A percentile compares a stretch with the other conserved stretches of the same genome.
These are phyloP conservation scores for Aspergillus sp. DNA, from an alignment of 2,329 filamentous ascomycete species.

Conservation along the genomic window DNA sequence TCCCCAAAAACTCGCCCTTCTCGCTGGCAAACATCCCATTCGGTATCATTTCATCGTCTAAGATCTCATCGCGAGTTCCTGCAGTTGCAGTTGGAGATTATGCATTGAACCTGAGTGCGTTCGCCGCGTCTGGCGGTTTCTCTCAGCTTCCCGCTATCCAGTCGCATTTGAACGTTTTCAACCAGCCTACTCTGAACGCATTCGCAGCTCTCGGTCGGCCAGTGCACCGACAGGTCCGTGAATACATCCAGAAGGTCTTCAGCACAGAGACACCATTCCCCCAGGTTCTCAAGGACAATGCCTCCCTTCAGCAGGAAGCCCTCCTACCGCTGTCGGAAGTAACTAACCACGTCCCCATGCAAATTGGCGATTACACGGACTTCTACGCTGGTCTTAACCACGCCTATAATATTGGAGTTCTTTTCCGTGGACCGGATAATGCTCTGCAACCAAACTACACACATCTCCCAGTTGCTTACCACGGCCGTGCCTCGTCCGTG, in stretches of 20 bases:
- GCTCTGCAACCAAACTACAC: slow-evolving; percentile 80
- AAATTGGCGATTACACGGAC: slow-evolving; percentile 80
- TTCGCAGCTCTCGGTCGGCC: slow-evolving; percentile 72
- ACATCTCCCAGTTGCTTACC: slow-evolving; percentile 78
- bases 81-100: slow-evolving; percentile 72
- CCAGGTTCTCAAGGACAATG: slow-evolving; percentile 63
- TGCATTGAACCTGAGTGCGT: slow-evolving; percentile 67
- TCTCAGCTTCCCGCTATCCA: slow-evolving; percentile 56
- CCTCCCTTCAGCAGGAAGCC: slow-evolving; percentile 54
- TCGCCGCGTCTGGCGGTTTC: slow-evolving; percentile 62
- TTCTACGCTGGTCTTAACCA: slow-evolving; percentile 82
- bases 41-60: slow-evolving; percentile 70
- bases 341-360: slow-evolving; percentile 70
- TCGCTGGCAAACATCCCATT: slow-evolving; percentile 81
- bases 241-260: slow-evolving; percentile 68
- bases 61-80: slow-evolving; percentile 57
- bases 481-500: slow-evolving; percentile 73
- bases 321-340: slow-evolving; percentile 61
- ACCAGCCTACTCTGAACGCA: slow-evolving; percentile 65
- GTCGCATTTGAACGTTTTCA: slow-evolving; percentile 62
- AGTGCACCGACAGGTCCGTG: slow-evolving; percentile 67
- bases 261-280: slow-evolving; percentile 59
- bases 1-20: slow-evolving; percentile 64
- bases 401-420: slow-evolving; percentile 68
- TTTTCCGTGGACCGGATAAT: slow-evolving; percentile 71